phyloP scores from a whole-genome alignment of 2,329 filamentous ascomycete species.

The Cordyceps cicadae region DNA sequence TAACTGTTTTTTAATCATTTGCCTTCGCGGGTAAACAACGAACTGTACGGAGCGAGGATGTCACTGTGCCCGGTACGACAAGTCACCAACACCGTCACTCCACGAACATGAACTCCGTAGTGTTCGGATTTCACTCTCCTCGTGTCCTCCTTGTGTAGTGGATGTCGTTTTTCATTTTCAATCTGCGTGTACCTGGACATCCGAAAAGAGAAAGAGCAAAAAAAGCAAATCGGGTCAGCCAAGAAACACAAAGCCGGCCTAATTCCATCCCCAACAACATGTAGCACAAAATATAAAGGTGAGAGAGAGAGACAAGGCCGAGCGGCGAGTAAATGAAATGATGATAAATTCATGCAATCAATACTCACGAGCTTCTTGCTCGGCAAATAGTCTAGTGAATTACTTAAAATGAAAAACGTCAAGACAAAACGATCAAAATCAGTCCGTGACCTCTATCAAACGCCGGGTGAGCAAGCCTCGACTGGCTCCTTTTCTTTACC shows the following conservation, averaged over 20 bases:
- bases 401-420: slow-evolving; percentile 4
- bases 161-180: not conserved
- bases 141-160: not conserved
- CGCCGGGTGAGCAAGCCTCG: slow-evolving; percentile 17
- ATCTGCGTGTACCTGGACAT: not conserved
- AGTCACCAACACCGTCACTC: too few relatives aligned
- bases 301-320: not conserved
- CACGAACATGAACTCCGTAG: too few relatives aligned
- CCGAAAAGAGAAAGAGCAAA: not conserved
- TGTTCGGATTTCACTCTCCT: not conserved
- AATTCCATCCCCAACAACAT: not conserved
- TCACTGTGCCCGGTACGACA: too few relatives aligned
- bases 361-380: slow-evolving; percentile 5
- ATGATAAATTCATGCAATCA: not conserved
- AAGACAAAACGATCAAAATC: not conserved
- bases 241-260: not conserved
- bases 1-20: too few relatives aligned
- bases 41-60: too few relatives aligned
- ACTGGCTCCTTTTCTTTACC: slow-evolving; percentile 14
- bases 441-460: slow-evolving; percentile 24
- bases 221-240: not conserved
- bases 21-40: too few relatives aligned
- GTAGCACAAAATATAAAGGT: not conserved
- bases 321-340: not conserved
- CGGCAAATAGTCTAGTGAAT: slow-evolving; percentile 11